Percentiles rank a stretch among this genome's conserved stretches.
Evolutionary conservation across 345 rosid species (phyloP).

Genomic region (Rhizophora apiculata): DNA sequence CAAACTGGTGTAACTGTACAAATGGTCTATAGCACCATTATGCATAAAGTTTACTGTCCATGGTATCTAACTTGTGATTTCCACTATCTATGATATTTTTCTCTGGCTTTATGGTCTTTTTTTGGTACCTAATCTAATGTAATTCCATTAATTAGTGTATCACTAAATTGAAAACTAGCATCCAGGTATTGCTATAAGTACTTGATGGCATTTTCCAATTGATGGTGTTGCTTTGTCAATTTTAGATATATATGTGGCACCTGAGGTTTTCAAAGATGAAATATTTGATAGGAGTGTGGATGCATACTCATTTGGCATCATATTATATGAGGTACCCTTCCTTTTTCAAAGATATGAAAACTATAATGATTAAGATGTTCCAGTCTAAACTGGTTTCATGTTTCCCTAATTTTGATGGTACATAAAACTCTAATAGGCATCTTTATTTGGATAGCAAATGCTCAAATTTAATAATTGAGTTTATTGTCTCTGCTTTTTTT

Average conservation of each 20-base stretch:
- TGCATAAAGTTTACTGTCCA: too few species aligned
- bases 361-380: not conserved
- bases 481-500: too few species aligned
- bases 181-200: not conserved
- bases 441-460: too few species aligned
- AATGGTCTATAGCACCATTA: too few species aligned
- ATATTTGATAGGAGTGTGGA: slow-evolving; percentile 75
- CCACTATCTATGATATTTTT: too few species aligned
- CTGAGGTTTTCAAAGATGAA: slow-evolving; percentile 64
- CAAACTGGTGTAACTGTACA: not conserved
- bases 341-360: not conserved
- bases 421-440: too few species aligned
- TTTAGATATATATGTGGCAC: slow-evolving; percentile 71
- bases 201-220: slow-evolving; percentile 6
- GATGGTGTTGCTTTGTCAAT: slow-evolving; percentile 16
- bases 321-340: slow-evolving; percentile 73
- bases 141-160: not conserved
- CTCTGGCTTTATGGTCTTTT: too few species aligned
- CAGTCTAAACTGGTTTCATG: not conserved
- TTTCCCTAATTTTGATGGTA: too few species aligned
- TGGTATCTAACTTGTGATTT: too few species aligned
- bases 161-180: not conserved
- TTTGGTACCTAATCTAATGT: not conserved
- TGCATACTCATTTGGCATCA: slow-evolving; percentile 76
- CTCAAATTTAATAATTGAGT: too few species aligned